Percentiles rank a stretch among this genome's conserved stretches.
These are phyloP conservation scores for Friedmanniomyces endolithicus DNA, from an alignment of 495 filamentous ascomycete genomes.

Conservation along the genomic window DNA sequence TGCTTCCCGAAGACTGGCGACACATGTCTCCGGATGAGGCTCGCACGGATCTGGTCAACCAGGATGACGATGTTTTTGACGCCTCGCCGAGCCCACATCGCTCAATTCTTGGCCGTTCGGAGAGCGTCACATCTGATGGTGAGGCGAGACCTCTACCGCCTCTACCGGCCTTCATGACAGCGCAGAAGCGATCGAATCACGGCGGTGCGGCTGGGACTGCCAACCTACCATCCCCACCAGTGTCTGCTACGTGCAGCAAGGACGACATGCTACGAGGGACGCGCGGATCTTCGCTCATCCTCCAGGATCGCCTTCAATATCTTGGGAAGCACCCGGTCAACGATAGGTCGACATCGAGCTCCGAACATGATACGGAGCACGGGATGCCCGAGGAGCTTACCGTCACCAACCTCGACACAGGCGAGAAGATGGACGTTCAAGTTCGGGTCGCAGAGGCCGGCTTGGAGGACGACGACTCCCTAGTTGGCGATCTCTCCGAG, in stretches of 20 bases:
- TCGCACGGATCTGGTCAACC: conserved; percentile 39
- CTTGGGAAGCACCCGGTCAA: no score
- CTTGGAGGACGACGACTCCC: conserved; percentile 1
- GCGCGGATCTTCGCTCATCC: conserved; percentile 54
- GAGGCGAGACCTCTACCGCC: conserved; percentile 29
- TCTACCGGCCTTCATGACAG: conserved; percentile 20
- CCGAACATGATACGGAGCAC: conserved; percentile 54
- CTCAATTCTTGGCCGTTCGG: conserved; percentile 30
- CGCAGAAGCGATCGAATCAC: no score
- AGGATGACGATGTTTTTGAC: conserved; percentile 58
- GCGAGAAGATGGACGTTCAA: conserved; percentile 14
- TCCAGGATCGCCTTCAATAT: conserved; percentile 6
- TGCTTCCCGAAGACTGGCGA: conserved; percentile 90
- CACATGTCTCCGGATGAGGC: conserved; percentile 54
- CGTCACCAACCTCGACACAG: conserved; percentile 20
- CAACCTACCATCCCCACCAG: conserved; percentile 43
- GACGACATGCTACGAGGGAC: conserved; percentile 54
- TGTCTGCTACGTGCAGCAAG: conserved; percentile 50
- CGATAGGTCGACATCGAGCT: conserved; percentile 39
- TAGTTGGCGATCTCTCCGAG: conserved; percentile 18
- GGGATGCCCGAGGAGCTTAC: conserved; percentile 5
- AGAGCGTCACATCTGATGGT: conserved; percentile 30
- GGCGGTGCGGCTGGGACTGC: not conserved
- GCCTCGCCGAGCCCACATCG: conserved; percentile 33
- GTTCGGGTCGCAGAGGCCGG: not conserved